These are phyloP conservation scores for Wallacemonas sp. DNA, from an alignment of 208 protist genomes.

Conservation along the genomic window DNA sequence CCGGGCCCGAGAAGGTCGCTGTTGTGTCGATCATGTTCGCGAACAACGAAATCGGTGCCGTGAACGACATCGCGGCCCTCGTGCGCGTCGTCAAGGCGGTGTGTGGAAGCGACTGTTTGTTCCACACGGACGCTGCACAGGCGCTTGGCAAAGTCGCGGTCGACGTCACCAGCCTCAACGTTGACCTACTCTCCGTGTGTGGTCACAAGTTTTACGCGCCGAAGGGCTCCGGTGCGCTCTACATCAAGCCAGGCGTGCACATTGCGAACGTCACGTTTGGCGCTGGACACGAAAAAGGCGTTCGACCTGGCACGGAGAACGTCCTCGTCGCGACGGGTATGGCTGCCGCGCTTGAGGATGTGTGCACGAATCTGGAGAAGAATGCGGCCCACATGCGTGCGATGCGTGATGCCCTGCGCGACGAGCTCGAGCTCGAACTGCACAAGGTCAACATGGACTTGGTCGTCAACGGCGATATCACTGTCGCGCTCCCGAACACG, in stretches of 20 bases:
- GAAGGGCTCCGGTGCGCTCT: conserved; percentile 89
- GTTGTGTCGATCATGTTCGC: conserved; percentile 95
- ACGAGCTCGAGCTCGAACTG: conserved; percentile 56
- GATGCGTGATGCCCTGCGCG: conserved; percentile 65
- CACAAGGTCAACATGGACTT: conserved; percentile 54
- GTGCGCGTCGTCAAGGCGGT: conserved; percentile 57
- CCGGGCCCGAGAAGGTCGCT: conserved; percentile 44
- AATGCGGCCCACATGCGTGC: conserved; percentile 47
- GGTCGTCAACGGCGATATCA: conserved; percentile 68
- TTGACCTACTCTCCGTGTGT: conserved; percentile 96
- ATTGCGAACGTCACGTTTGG: conserved; percentile 75
- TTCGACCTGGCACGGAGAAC: conserved; percentile 88
- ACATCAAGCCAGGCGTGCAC: conserved; percentile 54
- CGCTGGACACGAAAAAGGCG: conserved; percentile 78
- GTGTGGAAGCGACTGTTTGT: conserved; percentile 57
- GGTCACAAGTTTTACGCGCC: conserved; percentile 98
- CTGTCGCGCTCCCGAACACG: conserved; percentile 74
- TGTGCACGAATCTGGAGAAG: conserved; percentile 35
- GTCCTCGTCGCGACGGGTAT: conserved; percentile 74
- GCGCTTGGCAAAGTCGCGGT: conserved; percentile 97
- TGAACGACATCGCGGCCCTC: conserved; percentile 92
- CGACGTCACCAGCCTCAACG: conserved; percentile 85
- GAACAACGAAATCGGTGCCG: conserved; percentile 95
- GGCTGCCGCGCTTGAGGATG: conserved; percentile 64
- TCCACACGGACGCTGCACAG: conserved; percentile 97